Base-by-base conservation (phyloP, 1,139 yeast genomes). In the Debaryomyces sp. region DNA sequence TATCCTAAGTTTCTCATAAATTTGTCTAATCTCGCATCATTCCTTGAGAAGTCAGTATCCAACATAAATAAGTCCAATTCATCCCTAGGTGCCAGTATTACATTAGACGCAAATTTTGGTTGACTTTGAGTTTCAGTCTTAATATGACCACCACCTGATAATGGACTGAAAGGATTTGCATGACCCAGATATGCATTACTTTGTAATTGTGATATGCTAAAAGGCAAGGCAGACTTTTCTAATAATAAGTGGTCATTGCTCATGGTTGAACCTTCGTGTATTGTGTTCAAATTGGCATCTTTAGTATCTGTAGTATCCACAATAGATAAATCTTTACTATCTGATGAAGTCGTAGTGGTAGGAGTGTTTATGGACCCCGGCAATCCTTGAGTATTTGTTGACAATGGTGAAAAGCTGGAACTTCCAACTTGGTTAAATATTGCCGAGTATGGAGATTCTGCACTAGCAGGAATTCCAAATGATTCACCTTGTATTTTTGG, bases 1-100 rank as follows among this genome's bases (percentile, higher is more conserved):
- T 47, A 53, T 9, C 57, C 57, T 44, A 54, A 45, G 32, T 54
- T 53, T 30, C 47, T 50, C 56, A 54, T 52, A 37, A 54, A 54
- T 33, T 49, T 50, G 35, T 52, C 55, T 33, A 50, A 46, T 23
- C 54, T 53, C 15, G 43, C 38, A 27, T 50, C 55, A 34, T 48
- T 51, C 34, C 45, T 49, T 12, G 48, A 53, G 17, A 50, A 52
- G 30, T 54, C 53, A 6, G 50, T 50, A 42, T 51, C 55, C 33
- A 53, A 45, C 56, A 54, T 54, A 32, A 53, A 54, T 35, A 49
- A 43, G 34, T 48, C 55, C 27, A 53, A 43, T 30, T 52, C 57
- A 32, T 50, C 52, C 10, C 46, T 32, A 12, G 44, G 51, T 7
- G 44, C 45, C 5, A 18, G 34, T 34, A 41, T 36, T 24, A 27